phyloP scores from a whole-genome alignment of 805 yeast genomes.

The Saturnispora bothae region DNA sequence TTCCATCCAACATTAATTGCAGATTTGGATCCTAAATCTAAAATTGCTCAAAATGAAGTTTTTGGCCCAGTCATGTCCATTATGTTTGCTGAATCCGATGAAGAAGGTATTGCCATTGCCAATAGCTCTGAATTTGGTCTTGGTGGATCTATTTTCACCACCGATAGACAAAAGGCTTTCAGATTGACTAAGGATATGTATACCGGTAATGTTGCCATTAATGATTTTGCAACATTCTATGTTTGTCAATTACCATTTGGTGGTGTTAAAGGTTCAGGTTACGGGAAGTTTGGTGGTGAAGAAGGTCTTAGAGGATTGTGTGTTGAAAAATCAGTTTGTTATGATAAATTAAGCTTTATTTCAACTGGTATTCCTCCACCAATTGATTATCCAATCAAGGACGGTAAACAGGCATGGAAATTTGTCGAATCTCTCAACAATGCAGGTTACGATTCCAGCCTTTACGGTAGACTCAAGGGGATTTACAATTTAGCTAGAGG shows the following conservation, averaged over 20 bases:
- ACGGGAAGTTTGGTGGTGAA: conserved; percentile 96
- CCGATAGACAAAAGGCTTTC: conserved; percentile 44
- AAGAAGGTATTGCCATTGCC: conserved; percentile 66
- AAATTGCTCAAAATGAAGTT: conserved; percentile 79
- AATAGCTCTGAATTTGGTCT: conserved; percentile 82
- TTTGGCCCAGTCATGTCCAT: conserved; percentile 87
- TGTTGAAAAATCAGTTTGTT: conserved; percentile 75
- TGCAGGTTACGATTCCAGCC: conserved; percentile 71
- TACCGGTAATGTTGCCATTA: conserved; percentile 91
- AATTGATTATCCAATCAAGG: conserved; percentile 82
- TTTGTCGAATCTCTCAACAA: conserved; percentile 73
- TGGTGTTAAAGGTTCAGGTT: conserved; percentile 86
- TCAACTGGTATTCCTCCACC: conserved; percentile 81
- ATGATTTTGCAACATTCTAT: conserved; percentile 94
- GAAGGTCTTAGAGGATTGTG: conserved; percentile 93
- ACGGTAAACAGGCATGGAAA: conserved; percentile 77
- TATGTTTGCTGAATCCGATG: conserved; percentile 57
- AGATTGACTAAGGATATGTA: conserved; percentile 52
- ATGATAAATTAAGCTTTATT: conserved; percentile 69
- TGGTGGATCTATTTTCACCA: conserved; percentile 86
- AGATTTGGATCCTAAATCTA: conserved; percentile 70
- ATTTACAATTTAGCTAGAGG: conserved; percentile 43
- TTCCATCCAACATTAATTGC: conserved; percentile 82
- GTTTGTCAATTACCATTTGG: conserved; percentile 97
- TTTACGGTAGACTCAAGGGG: conserved; percentile 58